Evolutionary conservation across 2,329 filamentous ascomycete species (phyloP).

Genomic region (Chaetomium olivaceum): DNA sequence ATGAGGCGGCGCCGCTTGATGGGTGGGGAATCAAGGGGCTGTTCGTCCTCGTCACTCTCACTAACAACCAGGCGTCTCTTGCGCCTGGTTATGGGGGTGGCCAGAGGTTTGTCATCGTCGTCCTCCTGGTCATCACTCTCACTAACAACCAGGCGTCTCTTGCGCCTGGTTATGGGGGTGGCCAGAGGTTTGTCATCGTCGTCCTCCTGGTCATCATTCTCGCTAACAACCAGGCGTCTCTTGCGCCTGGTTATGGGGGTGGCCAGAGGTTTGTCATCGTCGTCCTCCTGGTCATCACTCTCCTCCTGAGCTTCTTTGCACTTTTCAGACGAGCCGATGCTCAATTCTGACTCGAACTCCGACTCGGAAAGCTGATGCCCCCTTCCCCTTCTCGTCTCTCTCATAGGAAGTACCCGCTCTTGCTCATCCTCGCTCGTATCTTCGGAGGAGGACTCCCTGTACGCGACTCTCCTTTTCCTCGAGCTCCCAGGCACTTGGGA

Average conservation of each 20-base stretch:
- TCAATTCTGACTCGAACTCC: conserved; percentile 28
- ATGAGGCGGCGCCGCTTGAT: conserved; percentile 29
- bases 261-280: conserved; percentile 24
- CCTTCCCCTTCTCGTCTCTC: conserved; percentile 28
- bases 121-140: conserved; percentile 19
- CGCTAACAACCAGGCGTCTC: conserved; percentile 21
- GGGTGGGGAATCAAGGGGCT: conserved; percentile 18
- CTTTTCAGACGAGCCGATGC: conserved; percentile 29
- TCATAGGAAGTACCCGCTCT: neutral
- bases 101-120: conserved; percentile 24
- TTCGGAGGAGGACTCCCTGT: conserved; percentile 6
- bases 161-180: conserved; percentile 20
- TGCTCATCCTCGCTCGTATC: neutral
- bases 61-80: conserved; percentile 21
- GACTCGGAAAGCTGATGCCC: conserved; percentile 28
- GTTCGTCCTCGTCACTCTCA: conserved; percentile 23
- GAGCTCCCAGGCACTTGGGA: conserved; percentile 12
- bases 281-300: neutral
- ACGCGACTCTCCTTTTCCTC: conserved; percentile 1
- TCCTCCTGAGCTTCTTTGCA: neutral
- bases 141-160: conserved; percentile 20
- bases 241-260: conserved; percentile 21
- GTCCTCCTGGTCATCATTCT: conserved; percentile 21
- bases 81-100: conserved; percentile 18
- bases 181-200: conserved; percentile 23